Percentiles rank a stretch among this genome's conserved stretches.
These are phyloP conservation scores for Fagopyrum esculentum DNA, from an alignment of 148 eudicot genomes.

Conservation along the genomic window DNA sequence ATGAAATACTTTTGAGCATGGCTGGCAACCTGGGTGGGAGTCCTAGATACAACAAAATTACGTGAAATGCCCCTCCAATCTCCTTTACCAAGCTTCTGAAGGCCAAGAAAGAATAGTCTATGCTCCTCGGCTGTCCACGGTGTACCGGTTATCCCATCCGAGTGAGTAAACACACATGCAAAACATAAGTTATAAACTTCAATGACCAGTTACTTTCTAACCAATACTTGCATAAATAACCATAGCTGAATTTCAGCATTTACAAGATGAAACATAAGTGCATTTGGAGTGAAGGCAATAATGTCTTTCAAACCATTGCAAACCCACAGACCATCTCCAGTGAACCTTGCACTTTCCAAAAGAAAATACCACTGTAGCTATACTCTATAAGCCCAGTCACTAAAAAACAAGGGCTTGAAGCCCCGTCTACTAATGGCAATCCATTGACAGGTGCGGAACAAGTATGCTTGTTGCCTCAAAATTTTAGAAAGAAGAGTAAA, in stretches of 20 bases:
- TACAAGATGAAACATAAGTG: neutral
- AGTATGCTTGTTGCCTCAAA: neutral
- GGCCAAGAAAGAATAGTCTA: conserved; percentile 69
- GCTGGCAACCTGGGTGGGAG: conserved; percentile 93
- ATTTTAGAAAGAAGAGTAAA: neutral
- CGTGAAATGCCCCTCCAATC: conserved; percentile 91
- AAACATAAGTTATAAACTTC: neutral
- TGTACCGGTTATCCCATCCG: conserved; percentile 31
- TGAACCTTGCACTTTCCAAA: neutral
- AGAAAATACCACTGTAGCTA: neutral
- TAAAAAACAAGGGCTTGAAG: neutral
- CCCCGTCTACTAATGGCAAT: neutral
- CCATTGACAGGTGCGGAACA: neutral
- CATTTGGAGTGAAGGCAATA: neutral
- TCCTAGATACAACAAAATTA: conserved; percentile 62
- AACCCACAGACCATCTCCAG: neutral
- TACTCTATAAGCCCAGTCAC: neutral
- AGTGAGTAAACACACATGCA: conserved; percentile 1
- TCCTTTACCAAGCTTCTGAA: conserved; percentile 81
- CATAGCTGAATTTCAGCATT: neutral
- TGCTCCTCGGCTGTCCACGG: conserved; percentile 98
- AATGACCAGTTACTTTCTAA: neutral
- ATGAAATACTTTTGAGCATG: conserved; percentile 92
- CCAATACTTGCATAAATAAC: neutral
- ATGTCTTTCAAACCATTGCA: neutral